Percentiles rank a stretch among this genome's conserved stretches.
phyloP scores from a whole-genome alignment of 2,329 filamentous ascomycete species.

The Lasiodiplodia sp. region DNA sequence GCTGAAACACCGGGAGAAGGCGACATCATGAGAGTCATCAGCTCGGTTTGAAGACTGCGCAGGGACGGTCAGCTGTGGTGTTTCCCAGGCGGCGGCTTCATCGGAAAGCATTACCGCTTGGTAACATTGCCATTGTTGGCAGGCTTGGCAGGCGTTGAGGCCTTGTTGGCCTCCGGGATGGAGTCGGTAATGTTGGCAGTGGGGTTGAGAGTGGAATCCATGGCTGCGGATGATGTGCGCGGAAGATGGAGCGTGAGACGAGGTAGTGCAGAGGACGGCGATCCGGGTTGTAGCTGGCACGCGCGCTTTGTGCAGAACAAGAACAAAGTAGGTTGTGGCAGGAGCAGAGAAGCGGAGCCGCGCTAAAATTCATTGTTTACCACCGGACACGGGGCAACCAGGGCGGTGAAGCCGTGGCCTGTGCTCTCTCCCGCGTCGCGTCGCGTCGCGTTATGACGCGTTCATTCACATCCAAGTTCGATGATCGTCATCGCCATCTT shows the following conservation, averaged over 20 bases:
- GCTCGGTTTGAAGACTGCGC: slow-evolving; percentile 86
- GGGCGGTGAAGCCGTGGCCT: background rate
- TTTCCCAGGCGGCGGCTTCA: background rate
- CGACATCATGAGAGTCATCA: slow-evolving; percentile 98
- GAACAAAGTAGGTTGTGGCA: slow-evolving; percentile 18
- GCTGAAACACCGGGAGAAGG: slow-evolving; percentile 92
- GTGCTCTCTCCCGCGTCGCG: slow-evolving; percentile 9
- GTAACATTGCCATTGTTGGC: slow-evolving; percentile 54
- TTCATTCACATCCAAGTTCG: background rate
- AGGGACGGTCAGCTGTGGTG: slow-evolving; percentile 27
- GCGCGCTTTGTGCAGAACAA: slow-evolving; percentile 12
- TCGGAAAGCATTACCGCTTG: slow-evolving; percentile 50
- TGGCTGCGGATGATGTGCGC: background rate
- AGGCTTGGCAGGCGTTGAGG: slow-evolving; percentile 36
- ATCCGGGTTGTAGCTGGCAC: slow-evolving; percentile 7
- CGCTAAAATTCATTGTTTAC: slow-evolving; percentile 27
- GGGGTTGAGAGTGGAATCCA: slow-evolving; percentile 30
- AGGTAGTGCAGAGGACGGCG: slow-evolving; percentile 4
- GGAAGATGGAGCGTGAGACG: background rate
- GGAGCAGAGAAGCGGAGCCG: slow-evolving; percentile 14
- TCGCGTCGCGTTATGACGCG: slow-evolving; percentile 4
- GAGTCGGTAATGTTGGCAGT: slow-evolving; percentile 36
- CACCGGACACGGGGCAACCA: slow-evolving; percentile 20
- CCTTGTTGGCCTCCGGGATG: slow-evolving; percentile 39
- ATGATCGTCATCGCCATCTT: background rate